These are phyloP conservation scores for Leptosphaerulina australis DNA, from an alignment of 2,329 filamentous ascomycete genomes.

Conservation along the genomic window DNA sequence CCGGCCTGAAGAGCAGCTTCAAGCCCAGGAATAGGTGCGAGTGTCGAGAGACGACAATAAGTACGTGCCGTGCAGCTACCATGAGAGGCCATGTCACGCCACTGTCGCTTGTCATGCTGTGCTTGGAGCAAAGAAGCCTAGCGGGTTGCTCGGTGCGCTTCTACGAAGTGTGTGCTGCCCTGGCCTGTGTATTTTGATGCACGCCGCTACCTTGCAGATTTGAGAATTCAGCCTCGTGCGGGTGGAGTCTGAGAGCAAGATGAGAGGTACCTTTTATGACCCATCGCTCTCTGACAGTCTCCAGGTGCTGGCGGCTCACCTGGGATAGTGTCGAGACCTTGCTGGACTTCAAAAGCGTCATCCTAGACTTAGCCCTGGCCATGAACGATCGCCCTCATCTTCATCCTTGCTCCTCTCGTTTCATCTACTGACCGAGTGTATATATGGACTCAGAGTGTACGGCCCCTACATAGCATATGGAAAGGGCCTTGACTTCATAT, in stretches of 20 bases:
- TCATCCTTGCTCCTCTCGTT: neutral
- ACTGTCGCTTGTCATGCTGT: constrained; percentile 12
- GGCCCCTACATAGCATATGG: neutral
- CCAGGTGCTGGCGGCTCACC: neutral
- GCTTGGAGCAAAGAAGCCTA: neutral
- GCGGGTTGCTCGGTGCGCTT: neutral
- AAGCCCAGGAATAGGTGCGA: constrained; percentile 20
- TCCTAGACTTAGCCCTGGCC: neutral
- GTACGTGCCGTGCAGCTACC: constrained; percentile 5
- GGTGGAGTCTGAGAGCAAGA: neutral
- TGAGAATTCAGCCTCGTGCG: neutral
- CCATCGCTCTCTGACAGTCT: neutral
- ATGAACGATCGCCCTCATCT: neutral
- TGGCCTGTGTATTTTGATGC: constrained; percentile 1
- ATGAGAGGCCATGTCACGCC: constrained; percentile 12
- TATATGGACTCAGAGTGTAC: neutral
- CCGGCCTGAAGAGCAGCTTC: neutral
- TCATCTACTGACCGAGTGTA: neutral
- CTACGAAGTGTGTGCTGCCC: neutral
- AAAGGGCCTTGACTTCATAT: constrained; percentile 5
- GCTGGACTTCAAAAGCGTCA: neutral
- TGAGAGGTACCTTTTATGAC: neutral
- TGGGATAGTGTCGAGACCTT: neutral
- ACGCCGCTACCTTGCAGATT: neutral
- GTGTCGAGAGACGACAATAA: constrained; percentile 10